These are phyloP conservation scores for Cokeromyces recurvatus DNA, from an alignment of 371 early-diverging fungal genomes.

Conservation along the genomic window DNA sequence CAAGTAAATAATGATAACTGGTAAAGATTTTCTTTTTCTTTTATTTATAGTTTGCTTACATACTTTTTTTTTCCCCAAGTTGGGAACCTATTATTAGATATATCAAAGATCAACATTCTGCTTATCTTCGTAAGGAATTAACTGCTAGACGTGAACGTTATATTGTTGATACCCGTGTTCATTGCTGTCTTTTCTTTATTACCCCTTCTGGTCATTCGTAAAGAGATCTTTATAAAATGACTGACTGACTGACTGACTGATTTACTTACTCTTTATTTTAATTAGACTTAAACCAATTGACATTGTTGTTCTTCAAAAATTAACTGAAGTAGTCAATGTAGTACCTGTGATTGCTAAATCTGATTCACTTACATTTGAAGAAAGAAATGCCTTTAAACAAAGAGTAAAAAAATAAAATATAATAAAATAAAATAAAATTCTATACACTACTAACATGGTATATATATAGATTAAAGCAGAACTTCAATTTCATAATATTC, in stretches of 20 bases:
- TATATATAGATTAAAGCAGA: conserved; percentile 81
- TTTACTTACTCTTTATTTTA: too few relatives aligned
- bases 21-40: too few relatives aligned
- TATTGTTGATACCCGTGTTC: conserved; percentile 81
- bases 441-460: too few relatives aligned
- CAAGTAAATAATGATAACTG: conserved; percentile 89
- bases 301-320: conserved; percentile 68
- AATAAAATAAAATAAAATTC: too few relatives aligned
- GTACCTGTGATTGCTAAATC: conserved; percentile 87
- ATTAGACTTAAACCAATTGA: conserved; percentile 82
- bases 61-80: too few relatives aligned
- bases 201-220: conserved; percentile 76
- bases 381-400: conserved; percentile 75
- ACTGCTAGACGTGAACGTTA: conserved; percentile 80
- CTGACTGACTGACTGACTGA: too few relatives aligned
- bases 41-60: too few relatives aligned
- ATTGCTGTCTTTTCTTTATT: conserved; percentile 78
- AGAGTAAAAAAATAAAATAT: too few relatives aligned
- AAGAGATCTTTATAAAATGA: too few relatives aligned
- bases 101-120: conserved; percentile 89
- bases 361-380: conserved; percentile 79
- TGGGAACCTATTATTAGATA: conserved; percentile 90
- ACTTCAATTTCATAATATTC: conserved; percentile 87
- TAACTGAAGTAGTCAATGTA: conserved; percentile 71
- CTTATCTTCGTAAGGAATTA: conserved; percentile 83